Conservation (phyloP, 192 early-diverging fungal genomes). For the Umbelopsis sp. region DNA sequence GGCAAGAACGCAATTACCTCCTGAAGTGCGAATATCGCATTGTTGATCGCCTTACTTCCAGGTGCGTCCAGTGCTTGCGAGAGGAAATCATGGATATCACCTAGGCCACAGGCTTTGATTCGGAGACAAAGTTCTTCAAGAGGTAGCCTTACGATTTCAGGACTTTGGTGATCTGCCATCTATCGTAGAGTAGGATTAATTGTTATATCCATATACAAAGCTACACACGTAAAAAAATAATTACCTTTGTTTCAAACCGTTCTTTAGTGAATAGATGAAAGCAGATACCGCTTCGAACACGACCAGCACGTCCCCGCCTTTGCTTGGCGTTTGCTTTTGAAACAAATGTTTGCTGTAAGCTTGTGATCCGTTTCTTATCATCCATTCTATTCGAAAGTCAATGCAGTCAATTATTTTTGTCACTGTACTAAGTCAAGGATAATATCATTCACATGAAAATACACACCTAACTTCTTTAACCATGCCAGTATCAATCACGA, state of each 20-base stretch:
- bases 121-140: constrained; percentile 74
- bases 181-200: neutral
- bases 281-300: constrained; percentile 74
- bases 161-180: constrained; percentile 57
- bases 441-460: neutral
- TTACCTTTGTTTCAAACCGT: constrained; percentile 46
- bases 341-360: constrained; percentile 65
- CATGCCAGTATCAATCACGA: constrained; percentile 77
- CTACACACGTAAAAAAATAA: neutral
- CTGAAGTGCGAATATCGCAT: constrained; percentile 54
- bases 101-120: constrained; percentile 55
- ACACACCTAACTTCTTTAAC: constrained; percentile 73
- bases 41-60: constrained; percentile 37
- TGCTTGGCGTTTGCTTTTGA: constrained; percentile 69
- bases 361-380: constrained; percentile 58
- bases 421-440: neutral
- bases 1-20: constrained; percentile 44
- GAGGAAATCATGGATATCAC: constrained; percentile 48
- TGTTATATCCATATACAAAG: neutral
- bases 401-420: neutral
- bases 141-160: constrained; percentile 74
- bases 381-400: constrained; percentile 53
- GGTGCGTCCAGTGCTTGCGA: constrained; percentile 60
- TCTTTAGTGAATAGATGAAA: constrained; percentile 69
- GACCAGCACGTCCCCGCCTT: constrained; percentile 83